A percentile compares a stretch with the other conserved stretches of the same genome.
phyloP scores from a whole-genome alignment of 1,284 basidiomycete species.

The Inonotus hispidus region DNA sequence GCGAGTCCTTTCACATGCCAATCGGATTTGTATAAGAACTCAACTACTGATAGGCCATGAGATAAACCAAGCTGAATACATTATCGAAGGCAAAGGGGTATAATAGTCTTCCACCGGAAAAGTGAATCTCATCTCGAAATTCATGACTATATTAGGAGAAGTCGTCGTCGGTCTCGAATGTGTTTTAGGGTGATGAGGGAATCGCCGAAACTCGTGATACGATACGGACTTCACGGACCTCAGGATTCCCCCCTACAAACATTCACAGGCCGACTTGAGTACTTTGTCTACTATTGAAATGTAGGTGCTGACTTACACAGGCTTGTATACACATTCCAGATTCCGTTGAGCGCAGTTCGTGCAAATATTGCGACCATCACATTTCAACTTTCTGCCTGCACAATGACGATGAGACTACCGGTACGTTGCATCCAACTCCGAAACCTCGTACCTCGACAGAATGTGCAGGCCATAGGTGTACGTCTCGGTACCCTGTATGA shows the following conservation, averaged over 20 bases:
- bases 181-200: neutral
- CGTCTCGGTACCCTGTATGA: constrained; percentile 18
- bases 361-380: constrained; percentile 21
- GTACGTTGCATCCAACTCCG: neutral
- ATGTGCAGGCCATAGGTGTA: constrained; percentile 21
- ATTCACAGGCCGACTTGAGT: neutral
- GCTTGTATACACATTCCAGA: constrained; percentile 19
- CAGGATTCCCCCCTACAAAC: neutral
- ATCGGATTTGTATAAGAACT: too few relatives aligned
- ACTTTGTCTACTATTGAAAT: neutral
- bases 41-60: neutral
- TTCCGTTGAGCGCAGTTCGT: constrained; percentile 18
- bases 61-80: neutral
- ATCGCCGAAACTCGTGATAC: neutral
- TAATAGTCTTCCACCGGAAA: neutral
- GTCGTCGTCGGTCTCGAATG: neutral
- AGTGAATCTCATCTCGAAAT: neutral
- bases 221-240: neutral
- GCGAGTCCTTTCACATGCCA: too few relatives aligned
- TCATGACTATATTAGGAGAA: neutral
- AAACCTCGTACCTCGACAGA: constrained; percentile 18
- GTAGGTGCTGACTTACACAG: constrained; percentile 16
- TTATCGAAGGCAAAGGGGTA: neutral
- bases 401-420: neutral
- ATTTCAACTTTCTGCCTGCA: constrained; percentile 20